Base-by-base conservation (phyloP, 148 eudicot genomes). In the Limonium bicolor region DNA sequence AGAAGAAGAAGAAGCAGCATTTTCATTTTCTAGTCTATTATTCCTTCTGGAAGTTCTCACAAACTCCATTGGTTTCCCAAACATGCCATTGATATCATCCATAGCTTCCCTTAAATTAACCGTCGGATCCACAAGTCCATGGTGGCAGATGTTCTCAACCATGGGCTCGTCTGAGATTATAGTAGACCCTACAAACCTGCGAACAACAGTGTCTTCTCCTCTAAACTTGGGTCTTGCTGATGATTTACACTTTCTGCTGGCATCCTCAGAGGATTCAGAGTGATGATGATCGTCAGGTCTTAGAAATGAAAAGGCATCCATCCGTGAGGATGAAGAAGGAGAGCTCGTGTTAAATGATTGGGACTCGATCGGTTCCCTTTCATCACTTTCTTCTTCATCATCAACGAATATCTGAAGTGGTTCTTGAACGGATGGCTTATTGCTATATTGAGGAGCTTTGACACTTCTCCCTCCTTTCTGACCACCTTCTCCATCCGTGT, bases 91-190 rank as follows among this genome's bases (percentile, higher is more conserved):
- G 32, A 84, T 84, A 53, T 90, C 95, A 56, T 84, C 74, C 92
- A 90, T 78, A 26, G 93, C 99, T 67, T 90, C 85, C 69, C 81
- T 84, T 47, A 86, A 64, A 59, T 84, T 90, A 20, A 90, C 54
- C 7, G 99, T 90, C 27, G 99, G 95, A 13, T 90, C 99, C 36
- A 90, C 93, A 31, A 84, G 70, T 16, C 99, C 99, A 61, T 90
- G 95, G 58, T 90, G 99, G 55, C 95, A 90, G 50, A 76, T 86
- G 55, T 90, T 85, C 61, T 90, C 95, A 41, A 90, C 85, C 66
- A 74, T 69, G 35, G 95, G 78, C 46, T 80, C 95, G 36, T 84
- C 88, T 7, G 67, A 28, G 30, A 43, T 67, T 49, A 76, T 84
- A 52, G 99, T 64, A 20, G 87, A 64, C n/a, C 87, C 99, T n/a